Evolutionary conservation across 2,329 filamentous ascomycete genomes (phyloP), one percentile per base, ranked within the genome.

Genomic region (Thelonectria blattea): DNA sequence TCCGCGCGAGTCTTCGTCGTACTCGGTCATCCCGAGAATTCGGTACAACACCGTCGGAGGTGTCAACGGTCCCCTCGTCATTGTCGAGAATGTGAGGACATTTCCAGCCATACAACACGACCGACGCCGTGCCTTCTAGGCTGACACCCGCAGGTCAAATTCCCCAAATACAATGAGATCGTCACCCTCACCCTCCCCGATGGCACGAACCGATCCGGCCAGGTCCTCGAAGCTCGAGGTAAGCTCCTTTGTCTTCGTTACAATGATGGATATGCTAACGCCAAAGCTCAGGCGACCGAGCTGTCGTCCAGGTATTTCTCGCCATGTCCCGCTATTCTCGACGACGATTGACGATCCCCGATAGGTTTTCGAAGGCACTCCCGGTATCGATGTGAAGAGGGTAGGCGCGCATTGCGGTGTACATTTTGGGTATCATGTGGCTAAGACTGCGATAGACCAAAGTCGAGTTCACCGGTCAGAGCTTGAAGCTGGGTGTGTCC

Each of bases 361-460:
- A 65, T 80, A 96, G 91, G 93, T 98, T 71, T 99, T 99, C 77
- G 95, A 99, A 81, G 95, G 95, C 71, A 99, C 95, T 65, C 82
- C 93, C 48, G 95, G 95, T 75, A 95, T 99, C 77, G 95, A 99
- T 86, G 95, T 99, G 68, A 97, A 98, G 86, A 99, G 98, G 91
- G 93, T 92, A 81, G 65, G 78, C 56, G 51, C 50, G 5, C 18
- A 45, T 27, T 56, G 48, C 52, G 49, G 58, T 24, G 37, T 58
- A 46, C 34, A 27, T 50, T 56, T 22, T 20, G 34, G 42, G 57
- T 47, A 57, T 34, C 41, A 45, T 45, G 22, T 51, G 51, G 63
- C 75, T 77, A 65, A 77, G 65, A 48, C 34, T 41, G 47, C 7
- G 43, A 68, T 73, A 95, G 93, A 97, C 94, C 56, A 96, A 91